These are phyloP conservation scores for Plasmodium relictum DNA, from an alignment of 169 alveolate species.

Conservation along the genomic window DNA sequence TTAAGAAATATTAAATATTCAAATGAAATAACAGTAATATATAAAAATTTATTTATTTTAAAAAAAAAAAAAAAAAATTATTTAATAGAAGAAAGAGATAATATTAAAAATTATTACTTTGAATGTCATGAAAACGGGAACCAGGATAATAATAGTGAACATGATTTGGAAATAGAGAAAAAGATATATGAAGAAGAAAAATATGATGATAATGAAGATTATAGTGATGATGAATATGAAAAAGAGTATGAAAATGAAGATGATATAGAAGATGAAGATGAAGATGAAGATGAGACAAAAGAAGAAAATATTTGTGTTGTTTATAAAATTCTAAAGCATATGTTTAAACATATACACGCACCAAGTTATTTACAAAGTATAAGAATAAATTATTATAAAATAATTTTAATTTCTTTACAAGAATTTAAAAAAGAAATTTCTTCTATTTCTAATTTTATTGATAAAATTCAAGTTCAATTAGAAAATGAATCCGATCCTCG, in stretches of 20 bases:
- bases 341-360: constrained; percentile 54
- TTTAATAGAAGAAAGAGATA: not conserved
- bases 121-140: not conserved
- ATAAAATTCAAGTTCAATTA: constrained; percentile 59
- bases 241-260: not conserved
- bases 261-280: not conserved
- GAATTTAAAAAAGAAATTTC: constrained; percentile 32
- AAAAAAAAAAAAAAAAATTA: not conserved
- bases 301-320: constrained; percentile 35
- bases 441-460: constrained; percentile 35
- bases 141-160: not conserved
- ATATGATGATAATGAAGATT: not conserved
- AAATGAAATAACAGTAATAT: constrained; percentile 11
- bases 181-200: not conserved
- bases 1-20: constrained; percentile 9
- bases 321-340: constrained; percentile 40
- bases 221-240: not conserved
- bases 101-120: not conserved
- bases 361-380: constrained; percentile 60
- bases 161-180: not conserved
- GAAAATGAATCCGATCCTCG: constrained; percentile 71
- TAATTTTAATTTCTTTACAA: constrained; percentile 35
- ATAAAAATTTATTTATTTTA: constrained; percentile 20
- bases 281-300: constrained; percentile 13
- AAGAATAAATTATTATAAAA: constrained; percentile 36